Percentiles rank a stretch among this genome's conserved stretches.
These are phyloP conservation scores for Clathrospora elynae DNA, from an alignment of 2,329 filamentous ascomycete genomes.

Conservation along the genomic window DNA sequence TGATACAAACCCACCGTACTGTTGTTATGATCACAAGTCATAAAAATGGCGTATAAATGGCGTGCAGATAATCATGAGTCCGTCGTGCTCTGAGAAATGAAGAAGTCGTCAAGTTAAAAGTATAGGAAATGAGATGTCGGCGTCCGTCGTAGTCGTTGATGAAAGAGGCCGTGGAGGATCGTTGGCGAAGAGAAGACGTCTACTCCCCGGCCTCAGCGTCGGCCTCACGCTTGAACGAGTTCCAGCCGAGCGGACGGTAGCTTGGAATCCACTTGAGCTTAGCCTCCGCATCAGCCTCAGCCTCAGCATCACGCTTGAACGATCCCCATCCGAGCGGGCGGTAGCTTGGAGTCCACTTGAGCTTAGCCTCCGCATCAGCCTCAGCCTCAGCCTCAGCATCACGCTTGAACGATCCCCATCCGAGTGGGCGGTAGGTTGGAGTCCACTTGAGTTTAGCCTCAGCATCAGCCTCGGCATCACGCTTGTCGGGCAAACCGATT, in stretches of 20 bases:
- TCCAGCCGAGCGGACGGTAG: constrained; percentile 19
- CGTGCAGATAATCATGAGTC: constrained; percentile 2
- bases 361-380: constrained; percentile 1
- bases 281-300: constrained; percentile 18
- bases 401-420: constrained; percentile 19
- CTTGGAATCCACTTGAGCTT: constrained; percentile 6
- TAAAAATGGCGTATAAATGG: not conserved
- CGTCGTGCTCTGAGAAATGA: constrained; percentile 6
- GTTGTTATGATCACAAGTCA: not conserved
- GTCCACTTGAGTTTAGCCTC: constrained; percentile 1
- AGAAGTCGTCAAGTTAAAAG: constrained; percentile 1
- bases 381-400: constrained; percentile 13
- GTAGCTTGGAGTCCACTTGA: constrained; percentile 4
- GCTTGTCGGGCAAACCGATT: constrained; percentile 23
- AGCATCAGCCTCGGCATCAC: constrained; percentile 9
- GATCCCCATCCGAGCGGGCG: constrained; percentile 22
- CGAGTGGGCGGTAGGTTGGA: constrained; percentile 16
- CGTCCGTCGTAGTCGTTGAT: not conserved
- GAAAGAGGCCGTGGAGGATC: not conserved
- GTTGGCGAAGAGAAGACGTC: not conserved
- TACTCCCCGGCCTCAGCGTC: constrained; percentile 26
- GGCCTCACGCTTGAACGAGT: constrained; percentile 41
- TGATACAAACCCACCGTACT: constrained; percentile 7
- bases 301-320: constrained; percentile 44
- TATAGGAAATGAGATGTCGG: not conserved